Percentiles rank a stretch among this genome's conserved stretches.
Evolutionary conservation across 2,329 filamentous ascomycete species (phyloP).

Genomic region (Cladosporium sphaerospermum): DNA sequence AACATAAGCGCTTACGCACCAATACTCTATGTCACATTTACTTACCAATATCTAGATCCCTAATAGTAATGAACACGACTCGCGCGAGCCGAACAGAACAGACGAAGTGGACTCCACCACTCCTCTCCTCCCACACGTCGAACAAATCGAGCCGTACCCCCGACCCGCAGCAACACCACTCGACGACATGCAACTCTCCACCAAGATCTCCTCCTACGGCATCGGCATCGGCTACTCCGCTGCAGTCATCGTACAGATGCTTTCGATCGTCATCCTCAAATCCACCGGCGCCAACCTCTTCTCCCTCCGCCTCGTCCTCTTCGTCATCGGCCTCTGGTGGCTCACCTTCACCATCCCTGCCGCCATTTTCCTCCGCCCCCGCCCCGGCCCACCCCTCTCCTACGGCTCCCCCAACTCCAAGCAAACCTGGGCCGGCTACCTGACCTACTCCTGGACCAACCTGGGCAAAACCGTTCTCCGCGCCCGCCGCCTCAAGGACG

Average conservation of each 20-base stretch:
- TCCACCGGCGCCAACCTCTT: constrained; percentile 70
- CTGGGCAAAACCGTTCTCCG: constrained; percentile 73
- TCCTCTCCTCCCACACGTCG: constrained; percentile 28
- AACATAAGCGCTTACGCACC: not conserved
- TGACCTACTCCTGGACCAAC: constrained; percentile 78
- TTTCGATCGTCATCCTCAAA: constrained; percentile 70
- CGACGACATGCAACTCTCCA: constrained; percentile 72
- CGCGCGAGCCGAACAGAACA: constrained; percentile 19
- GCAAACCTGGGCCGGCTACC: constrained; percentile 60
- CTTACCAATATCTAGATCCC: not conserved
- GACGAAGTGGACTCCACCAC: constrained; percentile 31
- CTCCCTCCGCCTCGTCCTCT: constrained; percentile 78
- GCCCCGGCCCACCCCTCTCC: constrained; percentile 71
- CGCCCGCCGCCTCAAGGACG: constrained; percentile 65
- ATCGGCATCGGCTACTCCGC: constrained; percentile 92
- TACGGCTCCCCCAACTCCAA: constrained; percentile 18
- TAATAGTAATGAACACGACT: constrained; percentile 17
- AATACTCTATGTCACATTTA: not conserved
- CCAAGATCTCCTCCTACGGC: constrained; percentile 83
- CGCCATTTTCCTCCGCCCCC: constrained; percentile 76
- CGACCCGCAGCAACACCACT: constrained; percentile 31
- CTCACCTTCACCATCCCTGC: constrained; percentile 82
- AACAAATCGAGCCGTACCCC: constrained; percentile 28
- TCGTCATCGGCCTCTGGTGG: constrained; percentile 89
- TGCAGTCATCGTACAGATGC: constrained; percentile 74